Percentiles rank a stretch among this genome's conserved stretches.
Conservation (phyloP, 2,329 filamentous ascomycete genomes). For the Leptographium wingfieldii region DNA sequence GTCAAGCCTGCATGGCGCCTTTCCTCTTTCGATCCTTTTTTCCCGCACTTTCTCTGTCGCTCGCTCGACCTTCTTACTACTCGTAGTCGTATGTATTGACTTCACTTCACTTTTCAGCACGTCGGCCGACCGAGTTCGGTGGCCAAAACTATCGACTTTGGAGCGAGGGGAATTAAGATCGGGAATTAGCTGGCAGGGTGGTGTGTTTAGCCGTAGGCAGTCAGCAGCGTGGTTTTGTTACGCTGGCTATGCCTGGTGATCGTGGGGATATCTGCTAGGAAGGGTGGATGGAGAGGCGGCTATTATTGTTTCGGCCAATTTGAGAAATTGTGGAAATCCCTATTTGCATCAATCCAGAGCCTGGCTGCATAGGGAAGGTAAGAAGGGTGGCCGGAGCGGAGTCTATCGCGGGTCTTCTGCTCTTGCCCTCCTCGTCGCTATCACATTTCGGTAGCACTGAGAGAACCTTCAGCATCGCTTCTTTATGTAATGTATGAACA, state of each 20-base stretch:
- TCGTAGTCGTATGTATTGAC: not conserved
- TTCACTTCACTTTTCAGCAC: not conserved
- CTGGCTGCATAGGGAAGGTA: conserved; percentile 1
- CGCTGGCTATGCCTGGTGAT: not conserved
- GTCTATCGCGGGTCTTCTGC: not conserved
- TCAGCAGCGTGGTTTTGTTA: not conserved
- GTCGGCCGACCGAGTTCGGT: not conserved
- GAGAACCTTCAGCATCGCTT: not conserved
- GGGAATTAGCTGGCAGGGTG: not conserved
- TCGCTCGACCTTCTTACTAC: no score
- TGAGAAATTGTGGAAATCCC: not conserved
- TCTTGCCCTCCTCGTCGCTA: not conserved
- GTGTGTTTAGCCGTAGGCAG: not conserved
- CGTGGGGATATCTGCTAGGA: not conserved
- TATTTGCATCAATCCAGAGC: not conserved
- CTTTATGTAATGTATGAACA: not conserved
- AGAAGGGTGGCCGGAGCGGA: not conserved
- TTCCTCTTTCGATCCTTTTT: conserved; percentile 8
- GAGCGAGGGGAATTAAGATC: not conserved
- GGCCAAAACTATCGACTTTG: not conserved
- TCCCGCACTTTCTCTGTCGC: not conserved
- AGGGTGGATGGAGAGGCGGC: not conserved
- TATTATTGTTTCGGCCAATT: not conserved
- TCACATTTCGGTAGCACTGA: not conserved
- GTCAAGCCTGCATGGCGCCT: conserved; percentile 10